Evolutionary conservation across 768 basidiomycete species (phyloP).

Genomic region (Tulasnella sp.): DNA sequence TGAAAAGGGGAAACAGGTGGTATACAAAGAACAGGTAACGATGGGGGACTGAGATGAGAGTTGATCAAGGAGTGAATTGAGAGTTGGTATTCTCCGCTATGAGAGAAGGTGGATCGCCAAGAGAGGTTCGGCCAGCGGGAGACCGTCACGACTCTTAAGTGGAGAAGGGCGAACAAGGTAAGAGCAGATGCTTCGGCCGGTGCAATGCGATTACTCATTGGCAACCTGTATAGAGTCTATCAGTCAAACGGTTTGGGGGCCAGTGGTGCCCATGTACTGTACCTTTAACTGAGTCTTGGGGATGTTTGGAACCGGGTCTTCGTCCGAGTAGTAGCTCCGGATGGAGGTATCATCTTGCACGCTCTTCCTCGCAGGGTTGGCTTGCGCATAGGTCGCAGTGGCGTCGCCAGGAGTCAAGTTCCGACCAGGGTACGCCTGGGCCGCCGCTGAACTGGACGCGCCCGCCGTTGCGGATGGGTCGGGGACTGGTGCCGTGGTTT

Average conservation of each 20-base stretch:
- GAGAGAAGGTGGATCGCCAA: neutral
- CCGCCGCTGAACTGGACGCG: neutral
- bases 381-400: neutral
- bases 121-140: conserved; percentile 7
- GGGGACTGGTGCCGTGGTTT: neutral
- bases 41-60: neutral
- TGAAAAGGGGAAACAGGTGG: neutral
- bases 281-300: neutral
- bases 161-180: neutral
- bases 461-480: neutral
- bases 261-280: neutral
- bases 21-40: neutral
- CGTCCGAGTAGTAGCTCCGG: conserved; percentile 30
- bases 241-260: neutral
- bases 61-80: neutral
- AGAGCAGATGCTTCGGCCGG: neutral
- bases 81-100: conserved; percentile 16
- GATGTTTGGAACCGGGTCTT: conserved; percentile 4
- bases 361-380: conserved; percentile 21
- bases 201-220: neutral
- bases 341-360: conserved; percentile 28
- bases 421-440: conserved; percentile 3
- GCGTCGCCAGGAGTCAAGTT: conserved; percentile 27
- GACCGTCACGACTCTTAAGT: neutral
- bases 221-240: neutral